Conservation (phyloP, 371 early-diverging fungal species). For the Batrachochytrium dendrobatidis region DNA sequence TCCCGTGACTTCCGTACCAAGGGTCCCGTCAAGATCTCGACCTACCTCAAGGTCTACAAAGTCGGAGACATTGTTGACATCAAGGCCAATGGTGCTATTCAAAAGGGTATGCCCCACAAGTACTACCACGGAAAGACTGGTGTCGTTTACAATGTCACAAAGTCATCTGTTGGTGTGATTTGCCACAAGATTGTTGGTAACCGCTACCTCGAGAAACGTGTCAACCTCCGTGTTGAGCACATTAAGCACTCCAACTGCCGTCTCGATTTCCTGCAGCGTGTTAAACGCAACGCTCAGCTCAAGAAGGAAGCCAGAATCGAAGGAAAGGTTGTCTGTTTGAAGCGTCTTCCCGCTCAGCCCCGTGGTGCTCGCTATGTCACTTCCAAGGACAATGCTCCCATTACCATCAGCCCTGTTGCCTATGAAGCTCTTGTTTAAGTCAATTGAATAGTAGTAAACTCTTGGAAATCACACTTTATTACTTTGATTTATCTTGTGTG, state of each 20-base stretch:
- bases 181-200: conserved; percentile 97
- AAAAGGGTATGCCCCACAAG: conserved; percentile 99
- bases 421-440: conserved; percentile 83
- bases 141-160: conserved; percentile 98
- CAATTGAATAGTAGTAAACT: no score
- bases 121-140: conserved; percentile 99
- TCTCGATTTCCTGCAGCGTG: conserved; percentile 96
- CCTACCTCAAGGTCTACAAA: conserved; percentile 96
- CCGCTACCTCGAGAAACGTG: conserved; percentile 97
- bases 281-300: conserved; percentile 85
- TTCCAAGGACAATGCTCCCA: conserved; percentile 80
- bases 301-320: conserved; percentile 70
- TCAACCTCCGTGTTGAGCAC: conserved; percentile 99
- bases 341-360: conserved; percentile 91
- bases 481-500: no score
- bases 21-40: conserved; percentile 89
- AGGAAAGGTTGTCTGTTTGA: conserved; percentile 50
- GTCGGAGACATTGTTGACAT: conserved; percentile 98
- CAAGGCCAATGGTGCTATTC: conserved; percentile 94
- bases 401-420: conserved; percentile 87
- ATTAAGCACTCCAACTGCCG: conserved; percentile 99
- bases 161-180: conserved; percentile 96
- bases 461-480: background rate
- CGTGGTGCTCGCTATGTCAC: conserved; percentile 86
- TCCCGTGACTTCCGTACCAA: conserved; percentile 93